Base-by-base conservation (phyloP, 106 monocot species). In the Allium sativum region DNA sequence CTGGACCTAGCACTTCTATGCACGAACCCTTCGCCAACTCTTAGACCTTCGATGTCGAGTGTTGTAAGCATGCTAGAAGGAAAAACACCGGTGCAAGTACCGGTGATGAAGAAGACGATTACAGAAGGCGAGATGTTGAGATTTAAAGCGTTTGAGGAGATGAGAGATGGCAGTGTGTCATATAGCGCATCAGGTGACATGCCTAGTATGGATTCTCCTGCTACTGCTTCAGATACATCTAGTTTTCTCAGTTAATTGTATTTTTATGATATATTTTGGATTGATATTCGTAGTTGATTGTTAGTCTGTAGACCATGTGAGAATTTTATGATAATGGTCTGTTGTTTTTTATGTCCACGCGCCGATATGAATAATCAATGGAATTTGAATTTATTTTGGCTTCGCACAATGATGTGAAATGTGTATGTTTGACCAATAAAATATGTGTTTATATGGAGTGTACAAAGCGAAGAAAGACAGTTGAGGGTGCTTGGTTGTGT, bases 11-110 rank as follows among this genome's bases (percentile, higher is more conserved):
- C 72, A 48, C 56, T 72, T 14, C 7, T 64, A 0, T 72, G 72
- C 41, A 57, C 72, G 20, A 72, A 58, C 19, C 47, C 64, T 40
- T 72, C 72, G 57, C 72, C 72, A 48, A 48, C 72, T 18, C 64
- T 72, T 0, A 56, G 72, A 42, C 72, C 72, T 14, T n/a, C 56
- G 31, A 72, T 72, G 72, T 64, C 72, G 8, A 48, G 3, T 40
- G 72, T 72, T 12, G 48, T 72, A 17, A 64, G 53, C 53, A 16
- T 53, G n/a, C 53, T 53, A 8, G 53, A 53, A 53, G 53, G 53
- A 53, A 64, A 63, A 42, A 50, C 56, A 13, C 62, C 67, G 1
- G 48, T 64, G 13, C 51, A 11, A 19, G n/a, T 66, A 9, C 64
- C 61, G n/a, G 43, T 53, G 10, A 12, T 45, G 40, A 40, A n/a